These are phyloP conservation scores for Chlamydomonas applanata DNA, from an alignment of 139 green algal species.

Conservation along the genomic window DNA sequence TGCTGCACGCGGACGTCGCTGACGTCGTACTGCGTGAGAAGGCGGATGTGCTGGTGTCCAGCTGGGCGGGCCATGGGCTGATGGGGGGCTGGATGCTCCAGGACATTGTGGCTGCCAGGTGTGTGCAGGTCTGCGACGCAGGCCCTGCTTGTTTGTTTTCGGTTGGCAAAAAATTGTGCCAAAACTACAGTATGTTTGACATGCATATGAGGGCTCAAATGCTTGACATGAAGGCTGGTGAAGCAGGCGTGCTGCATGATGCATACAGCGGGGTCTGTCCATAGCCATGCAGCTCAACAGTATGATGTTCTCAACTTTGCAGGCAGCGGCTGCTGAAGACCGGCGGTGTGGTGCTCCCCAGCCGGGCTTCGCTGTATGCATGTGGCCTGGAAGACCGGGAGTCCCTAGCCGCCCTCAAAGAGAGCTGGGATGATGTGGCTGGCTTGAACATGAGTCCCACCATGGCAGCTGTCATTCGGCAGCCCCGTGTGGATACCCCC, in stretches of 20 bases:
- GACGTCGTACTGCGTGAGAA: neutral
- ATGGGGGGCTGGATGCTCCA: neutral
- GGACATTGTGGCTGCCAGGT: neutral
- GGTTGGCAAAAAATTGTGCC: too few relatives aligned
- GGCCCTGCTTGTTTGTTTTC: too few relatives aligned
- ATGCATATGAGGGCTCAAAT: too few relatives aligned
- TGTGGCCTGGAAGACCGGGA: conserved; percentile 4
- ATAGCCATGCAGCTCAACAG: too few relatives aligned
- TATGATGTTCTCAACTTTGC: too few relatives aligned
- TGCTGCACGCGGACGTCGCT: conserved; percentile 6
- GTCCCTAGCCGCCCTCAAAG: neutral
- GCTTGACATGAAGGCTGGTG: too few relatives aligned
- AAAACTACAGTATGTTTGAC: neutral
- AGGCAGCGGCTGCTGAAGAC: conserved; percentile 2
- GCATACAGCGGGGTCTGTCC: too few relatives aligned
- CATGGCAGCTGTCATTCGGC: neutral
- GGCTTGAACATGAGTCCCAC: neutral
- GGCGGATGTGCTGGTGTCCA: neutral
- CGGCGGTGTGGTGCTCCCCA: conserved; percentile 1
- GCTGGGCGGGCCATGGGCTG: neutral
- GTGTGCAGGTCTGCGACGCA: neutral
- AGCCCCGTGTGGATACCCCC: conserved; percentile 1
- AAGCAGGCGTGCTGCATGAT: too few relatives aligned
- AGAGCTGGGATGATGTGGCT: neutral
- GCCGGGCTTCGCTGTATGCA: neutral